Conservation (phyloP, 768 basidiomycete genomes). For the Rhodosporidiobolus odoratus region DNA sequence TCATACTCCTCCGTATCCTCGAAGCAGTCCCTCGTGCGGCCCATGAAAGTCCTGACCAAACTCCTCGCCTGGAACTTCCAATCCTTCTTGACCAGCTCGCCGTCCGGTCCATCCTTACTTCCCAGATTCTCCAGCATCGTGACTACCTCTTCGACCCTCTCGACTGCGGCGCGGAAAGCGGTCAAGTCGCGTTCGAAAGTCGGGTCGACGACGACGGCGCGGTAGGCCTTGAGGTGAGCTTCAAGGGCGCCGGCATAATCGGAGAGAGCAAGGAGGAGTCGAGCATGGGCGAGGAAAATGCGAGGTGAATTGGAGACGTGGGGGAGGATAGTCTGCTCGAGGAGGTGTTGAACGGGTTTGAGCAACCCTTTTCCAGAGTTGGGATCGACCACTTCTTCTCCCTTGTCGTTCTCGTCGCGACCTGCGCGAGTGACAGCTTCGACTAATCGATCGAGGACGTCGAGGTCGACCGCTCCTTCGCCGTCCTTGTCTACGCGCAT, state of each 20-base stretch:
- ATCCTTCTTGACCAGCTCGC: constrained; percentile 45
- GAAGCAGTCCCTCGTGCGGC: constrained; percentile 70
- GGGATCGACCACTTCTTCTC: constrained; percentile 47
- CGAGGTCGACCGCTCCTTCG: constrained; percentile 66
- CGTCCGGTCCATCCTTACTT: constrained; percentile 50
- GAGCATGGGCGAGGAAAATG: constrained; percentile 75
- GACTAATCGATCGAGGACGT: constrained; percentile 83
- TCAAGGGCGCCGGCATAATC: constrained; percentile 73
- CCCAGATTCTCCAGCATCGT: constrained; percentile 79
- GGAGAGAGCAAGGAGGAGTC: constrained; percentile 66
- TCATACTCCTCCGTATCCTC: constrained; percentile 84
- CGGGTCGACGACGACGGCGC: constrained; percentile 58
- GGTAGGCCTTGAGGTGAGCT: constrained; percentile 79
- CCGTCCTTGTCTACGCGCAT: constrained; percentile 56
- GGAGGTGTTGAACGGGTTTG: constrained; percentile 63
- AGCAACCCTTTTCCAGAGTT: constrained; percentile 66
- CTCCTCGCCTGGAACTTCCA: constrained; percentile 86
- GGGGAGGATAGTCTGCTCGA: constrained; percentile 73
- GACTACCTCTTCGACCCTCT: constrained; percentile 76
- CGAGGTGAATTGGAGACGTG: constrained; percentile 65
- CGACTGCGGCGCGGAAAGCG: constrained; percentile 68
- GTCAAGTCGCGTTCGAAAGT: constrained; percentile 62
- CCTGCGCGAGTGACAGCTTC: constrained; percentile 67
- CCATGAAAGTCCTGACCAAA: constrained; percentile 81
- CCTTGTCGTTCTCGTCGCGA: constrained; percentile 35